These are phyloP conservation scores for Moniliophthora roreri DNA, from an alignment of 1,284 basidiomycete genomes.

Conservation along the genomic window DNA sequence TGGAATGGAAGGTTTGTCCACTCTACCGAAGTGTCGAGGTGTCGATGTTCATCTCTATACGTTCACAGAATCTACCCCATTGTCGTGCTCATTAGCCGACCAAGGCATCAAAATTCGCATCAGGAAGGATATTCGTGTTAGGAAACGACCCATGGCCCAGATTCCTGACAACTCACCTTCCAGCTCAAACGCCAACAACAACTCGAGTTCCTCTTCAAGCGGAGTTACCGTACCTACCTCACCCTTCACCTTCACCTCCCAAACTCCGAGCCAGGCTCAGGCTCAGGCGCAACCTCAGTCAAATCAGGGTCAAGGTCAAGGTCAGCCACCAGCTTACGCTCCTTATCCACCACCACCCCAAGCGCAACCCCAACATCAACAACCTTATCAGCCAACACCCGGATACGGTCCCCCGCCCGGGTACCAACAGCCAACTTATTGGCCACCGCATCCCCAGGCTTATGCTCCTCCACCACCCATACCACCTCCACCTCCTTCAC, in stretches of 20 bases:
- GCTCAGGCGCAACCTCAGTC: no score
- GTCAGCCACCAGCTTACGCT: not conserved
- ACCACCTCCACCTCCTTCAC: not conserved
- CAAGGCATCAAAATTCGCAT: constrained; percentile 94
- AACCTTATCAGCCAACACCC: not conserved
- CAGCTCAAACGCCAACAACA: not conserved
- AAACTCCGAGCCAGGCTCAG: no score
- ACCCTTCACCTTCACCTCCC: no score
- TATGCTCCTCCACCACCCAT: not conserved
- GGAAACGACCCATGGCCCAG: constrained; percentile 57
- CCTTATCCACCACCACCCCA: constrained; percentile 2
- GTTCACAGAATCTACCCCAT: constrained; percentile 74
- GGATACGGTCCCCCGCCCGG: not conserved
- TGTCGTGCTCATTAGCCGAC: constrained; percentile 86
- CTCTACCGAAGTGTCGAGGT: constrained; percentile 22
- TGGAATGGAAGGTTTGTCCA: constrained; percentile 76
- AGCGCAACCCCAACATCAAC: not conserved
- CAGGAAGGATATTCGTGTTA: constrained; percentile 81
- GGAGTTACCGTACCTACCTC: no score
- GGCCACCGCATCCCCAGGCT: not conserved
- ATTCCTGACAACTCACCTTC: not conserved
- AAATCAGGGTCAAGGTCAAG: not conserved
- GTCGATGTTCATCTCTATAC: constrained; percentile 3
- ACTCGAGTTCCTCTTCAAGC: no score
- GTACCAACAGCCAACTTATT: not conserved